A percentile compares a stretch with the other conserved stretches of the same genome.
phyloP scores from a whole-genome alignment of 495 filamentous ascomycete species.

The Penicillium bovifimosum region DNA sequence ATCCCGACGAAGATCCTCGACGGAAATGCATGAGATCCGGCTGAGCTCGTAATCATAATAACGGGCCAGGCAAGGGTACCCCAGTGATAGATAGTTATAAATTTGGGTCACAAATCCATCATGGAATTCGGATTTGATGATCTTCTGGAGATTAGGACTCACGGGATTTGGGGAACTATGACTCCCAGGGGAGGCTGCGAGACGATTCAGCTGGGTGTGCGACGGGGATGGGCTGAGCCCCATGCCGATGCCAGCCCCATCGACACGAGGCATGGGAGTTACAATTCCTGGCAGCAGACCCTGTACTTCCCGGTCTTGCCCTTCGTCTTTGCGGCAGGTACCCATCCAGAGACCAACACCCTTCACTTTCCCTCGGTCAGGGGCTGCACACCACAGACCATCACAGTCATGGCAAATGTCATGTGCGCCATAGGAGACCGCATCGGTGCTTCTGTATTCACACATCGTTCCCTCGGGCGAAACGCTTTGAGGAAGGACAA shows the following conservation, averaged over 20 bases:
- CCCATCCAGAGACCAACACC: slow-evolving; percentile 65
- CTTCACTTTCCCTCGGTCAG: slow-evolving; percentile 20
- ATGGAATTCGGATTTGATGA: slow-evolving; percentile 61
- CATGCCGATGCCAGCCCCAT: slow-evolving; percentile 3
- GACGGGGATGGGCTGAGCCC: slow-evolving; percentile 7
- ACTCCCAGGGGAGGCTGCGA: not conserved
- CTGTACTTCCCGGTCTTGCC: slow-evolving; percentile 4
- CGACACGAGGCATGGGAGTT: slow-evolving; percentile 21
- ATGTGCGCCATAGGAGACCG: not conserved
- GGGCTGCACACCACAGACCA: slow-evolving; percentile 40
- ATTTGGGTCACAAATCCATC: slow-evolving; percentile 90
- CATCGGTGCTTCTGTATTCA: slow-evolving; percentile 48
- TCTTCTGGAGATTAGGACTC: slow-evolving; percentile 43
- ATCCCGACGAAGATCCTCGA: slow-evolving; percentile 63
- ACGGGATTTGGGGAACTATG: not conserved
- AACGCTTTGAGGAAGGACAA: slow-evolving; percentile 67
- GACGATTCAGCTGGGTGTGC: not conserved
- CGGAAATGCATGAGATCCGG: slow-evolving; percentile 62
- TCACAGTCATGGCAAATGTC: slow-evolving; percentile 19
- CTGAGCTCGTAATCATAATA: slow-evolving; percentile 77
- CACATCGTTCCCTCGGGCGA: slow-evolving; percentile 78
- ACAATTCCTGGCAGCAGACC: slow-evolving; percentile 18
- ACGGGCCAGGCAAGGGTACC: slow-evolving; percentile 77
- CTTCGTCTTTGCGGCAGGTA: slow-evolving; percentile 31
- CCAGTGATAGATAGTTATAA: slow-evolving; percentile 90